phyloP scores from a whole-genome alignment of 176 grass and related monocot genomes.

The Hordeum vulgare region DNA sequence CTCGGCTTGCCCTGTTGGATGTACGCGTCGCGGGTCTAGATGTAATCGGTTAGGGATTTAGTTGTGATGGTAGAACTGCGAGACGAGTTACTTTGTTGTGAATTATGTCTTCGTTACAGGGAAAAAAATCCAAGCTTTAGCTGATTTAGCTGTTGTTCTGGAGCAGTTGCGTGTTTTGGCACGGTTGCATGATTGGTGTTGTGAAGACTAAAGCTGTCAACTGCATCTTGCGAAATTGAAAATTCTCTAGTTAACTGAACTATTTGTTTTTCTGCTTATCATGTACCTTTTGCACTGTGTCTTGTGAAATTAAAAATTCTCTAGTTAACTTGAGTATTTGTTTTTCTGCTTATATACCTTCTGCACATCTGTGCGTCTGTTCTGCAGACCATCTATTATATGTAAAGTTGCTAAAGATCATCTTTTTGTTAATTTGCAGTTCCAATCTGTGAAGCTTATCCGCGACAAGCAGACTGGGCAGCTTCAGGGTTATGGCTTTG shows the following conservation, averaged over 20 bases:
- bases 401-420: not conserved
- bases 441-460: conserved; percentile 79
- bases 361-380: not conserved
- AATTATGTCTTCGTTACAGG: not conserved
- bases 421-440: conserved; percentile 24
- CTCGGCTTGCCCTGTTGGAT: not conserved
- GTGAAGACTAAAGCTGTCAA: too few relatives aligned
- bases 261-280: not conserved
- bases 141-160: not conserved
- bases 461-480: conserved; percentile 80
- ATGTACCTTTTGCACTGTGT: not conserved
- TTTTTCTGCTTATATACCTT: not conserved
- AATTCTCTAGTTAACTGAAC: not conserved
- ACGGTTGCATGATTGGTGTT: not conserved
- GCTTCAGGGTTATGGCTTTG: conserved; percentile 89
- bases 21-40: not conserved
- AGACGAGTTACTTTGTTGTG: not conserved
- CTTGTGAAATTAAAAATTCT: not conserved
- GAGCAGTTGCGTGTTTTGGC: not conserved
- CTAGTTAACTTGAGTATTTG: not conserved
- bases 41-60: not conserved
- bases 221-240: not conserved
- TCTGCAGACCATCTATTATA: not conserved
- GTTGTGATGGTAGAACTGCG: not conserved
- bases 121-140: not conserved